A percentile compares a stretch with the other conserved stretches of the same genome.
These are phyloP conservation scores for Saccharomyces eubayanus DNA, from an alignment of 805 yeast genomes.

Conservation along the genomic window DNA sequence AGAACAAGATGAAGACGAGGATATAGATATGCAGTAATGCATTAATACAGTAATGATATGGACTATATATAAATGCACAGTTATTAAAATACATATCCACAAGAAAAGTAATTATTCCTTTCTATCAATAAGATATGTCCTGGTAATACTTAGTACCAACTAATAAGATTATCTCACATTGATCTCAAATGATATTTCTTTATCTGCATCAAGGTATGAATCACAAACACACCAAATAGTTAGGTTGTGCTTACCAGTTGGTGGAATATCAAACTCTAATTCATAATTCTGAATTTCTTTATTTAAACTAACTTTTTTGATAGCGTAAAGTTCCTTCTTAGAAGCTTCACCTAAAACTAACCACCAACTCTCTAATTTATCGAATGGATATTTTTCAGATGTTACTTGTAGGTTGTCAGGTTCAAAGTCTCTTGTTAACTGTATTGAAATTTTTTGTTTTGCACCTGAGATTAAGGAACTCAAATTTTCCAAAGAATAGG, in stretches of 20 bases:
- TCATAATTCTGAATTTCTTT: slow-evolving; percentile 45
- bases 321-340: slow-evolving; percentile 57
- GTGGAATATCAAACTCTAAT: slow-evolving; percentile 50
- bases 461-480: slow-evolving; percentile 41
- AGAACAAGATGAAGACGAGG: slow-evolving; percentile 19
- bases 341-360: slow-evolving; percentile 64
- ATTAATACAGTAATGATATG: neutral
- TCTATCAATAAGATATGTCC: neutral
- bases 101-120: neutral
- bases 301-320: slow-evolving; percentile 52
- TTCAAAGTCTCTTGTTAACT: slow-evolving; percentile 66
- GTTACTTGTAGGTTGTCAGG: slow-evolving; percentile 56
- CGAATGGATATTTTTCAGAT: slow-evolving; percentile 49
- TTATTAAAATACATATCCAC: neutral
- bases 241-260: slow-evolving; percentile 51
- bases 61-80: neutral
- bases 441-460: slow-evolving; percentile 40
- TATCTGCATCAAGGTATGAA: slow-evolving; percentile 87
- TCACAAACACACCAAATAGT: slow-evolving; percentile 85
- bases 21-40: slow-evolving; percentile 15
- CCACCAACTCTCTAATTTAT: slow-evolving; percentile 70
- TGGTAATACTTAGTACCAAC: neutral
- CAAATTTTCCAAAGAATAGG: slow-evolving; percentile 41
- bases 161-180: slow-evolving; percentile 30
- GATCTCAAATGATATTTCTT: slow-evolving; percentile 55